These are phyloP conservation scores for Solanum bulbocastanum DNA, from an alignment of 257 asterid species.

Conservation along the genomic window DNA sequence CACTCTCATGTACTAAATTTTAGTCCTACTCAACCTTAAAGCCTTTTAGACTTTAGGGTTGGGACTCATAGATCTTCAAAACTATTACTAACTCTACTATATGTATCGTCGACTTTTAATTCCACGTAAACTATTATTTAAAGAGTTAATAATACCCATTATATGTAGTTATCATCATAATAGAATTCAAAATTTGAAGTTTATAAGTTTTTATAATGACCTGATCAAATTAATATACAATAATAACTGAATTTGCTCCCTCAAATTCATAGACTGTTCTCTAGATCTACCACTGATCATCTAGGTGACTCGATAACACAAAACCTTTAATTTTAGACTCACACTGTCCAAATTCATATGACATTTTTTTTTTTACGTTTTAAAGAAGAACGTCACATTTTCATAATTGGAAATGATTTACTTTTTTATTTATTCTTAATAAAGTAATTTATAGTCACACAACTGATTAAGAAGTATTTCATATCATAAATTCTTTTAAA, in stretches of 20 bases:
- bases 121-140: too few relatives aligned
- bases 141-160: neutral
- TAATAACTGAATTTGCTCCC: neutral
- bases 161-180: neutral
- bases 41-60: neutral
- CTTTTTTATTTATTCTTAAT: neutral
- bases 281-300: neutral
- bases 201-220: neutral
- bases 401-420: neutral
- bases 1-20: neutral
- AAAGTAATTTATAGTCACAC: neutral
- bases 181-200: neutral
- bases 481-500: neutral
- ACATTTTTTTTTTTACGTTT: neutral
- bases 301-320: neutral
- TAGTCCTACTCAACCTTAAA: neutral
- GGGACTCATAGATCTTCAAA: neutral
- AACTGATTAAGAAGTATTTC: neutral
- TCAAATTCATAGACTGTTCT: neutral
- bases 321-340: neutral
- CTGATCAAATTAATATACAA: neutral
- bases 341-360: neutral
- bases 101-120: neutral
- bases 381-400: neutral
- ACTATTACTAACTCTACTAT: neutral